Evolutionary conservation across 805 yeast species (phyloP).

Genomic region (Cyberlindnera meyerae): DNA sequence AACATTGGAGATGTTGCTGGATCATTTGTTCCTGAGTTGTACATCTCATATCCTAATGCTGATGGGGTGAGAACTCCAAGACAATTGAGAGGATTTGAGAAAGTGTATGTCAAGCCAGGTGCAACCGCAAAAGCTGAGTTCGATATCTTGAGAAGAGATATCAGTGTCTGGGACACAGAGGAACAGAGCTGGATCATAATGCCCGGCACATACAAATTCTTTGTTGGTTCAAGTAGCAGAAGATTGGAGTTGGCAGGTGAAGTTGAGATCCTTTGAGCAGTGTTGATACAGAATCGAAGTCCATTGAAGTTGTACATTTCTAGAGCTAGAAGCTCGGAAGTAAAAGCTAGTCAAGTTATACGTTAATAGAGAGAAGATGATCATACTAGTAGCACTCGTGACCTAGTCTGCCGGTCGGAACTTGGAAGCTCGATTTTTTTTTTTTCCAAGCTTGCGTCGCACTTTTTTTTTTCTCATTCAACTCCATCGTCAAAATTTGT

Average conservation of each 20-base stretch:
- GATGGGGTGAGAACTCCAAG: constrained; percentile 46
- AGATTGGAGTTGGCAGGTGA: constrained; percentile 41
- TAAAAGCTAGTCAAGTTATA: too few species aligned
- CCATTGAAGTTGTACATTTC: too few species aligned
- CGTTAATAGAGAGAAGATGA: not conserved
- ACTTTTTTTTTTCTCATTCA: too few species aligned
- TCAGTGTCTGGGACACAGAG: constrained; percentile 51
- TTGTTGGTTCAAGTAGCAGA: constrained; percentile 45
- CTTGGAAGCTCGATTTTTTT: not conserved
- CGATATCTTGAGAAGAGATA: constrained; percentile 45
- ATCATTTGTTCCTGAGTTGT: constrained; percentile 11
- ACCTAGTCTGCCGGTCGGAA: too few species aligned
- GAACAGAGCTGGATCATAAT: constrained; percentile 56
- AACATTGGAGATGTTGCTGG: constrained; percentile 13
- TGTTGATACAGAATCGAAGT: too few species aligned
- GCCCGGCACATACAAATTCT: constrained; percentile 49
- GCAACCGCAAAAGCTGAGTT: constrained; percentile 35
- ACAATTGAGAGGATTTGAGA: constrained; percentile 53
- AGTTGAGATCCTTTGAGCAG: constrained; percentile 23
- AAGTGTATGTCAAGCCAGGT: constrained; percentile 42
- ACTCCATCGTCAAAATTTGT: not conserved
- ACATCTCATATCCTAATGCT: constrained; percentile 11
- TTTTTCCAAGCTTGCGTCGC: not conserved
- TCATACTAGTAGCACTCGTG: not conserved
- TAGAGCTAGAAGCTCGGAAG: too few species aligned